Base-by-base conservation (phyloP, 2,329 filamentous ascomycete species). In the Fusarium graminum region DNA sequence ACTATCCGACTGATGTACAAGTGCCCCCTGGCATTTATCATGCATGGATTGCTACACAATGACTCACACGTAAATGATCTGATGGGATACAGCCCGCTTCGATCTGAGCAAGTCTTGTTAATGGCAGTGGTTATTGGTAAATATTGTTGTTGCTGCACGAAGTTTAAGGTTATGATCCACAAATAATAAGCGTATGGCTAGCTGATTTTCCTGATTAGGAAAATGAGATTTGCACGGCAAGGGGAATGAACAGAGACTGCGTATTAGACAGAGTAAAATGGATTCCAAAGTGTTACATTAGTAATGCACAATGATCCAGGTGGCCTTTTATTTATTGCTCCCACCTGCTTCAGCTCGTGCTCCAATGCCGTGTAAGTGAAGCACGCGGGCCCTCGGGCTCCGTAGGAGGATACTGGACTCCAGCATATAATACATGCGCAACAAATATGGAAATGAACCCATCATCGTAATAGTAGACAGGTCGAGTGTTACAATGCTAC, bases 11-110 rank as follows among this genome's bases (percentile, higher is more conserved):
- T 45, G 14, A 11, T 38, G 30, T 30, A 17, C 29, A 39, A 30
- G 22, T 19, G 29, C 28, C 17, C 25, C 41, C 34, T 63, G 32
- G 32, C 12, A 42, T 38, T 26, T 62, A 58, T 30, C 12, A 42
- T 38, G 30, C 65, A 58, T 30, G 12, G 7, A 50, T 32, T 12
- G 10, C 38, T 19, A 2, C 25, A 43, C 11, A 6, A 16, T 52
- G 45, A 52, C 32, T 52, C 45, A 45, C 16, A n/a, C 19, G 25
- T 17, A 6, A 26, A 39, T 16, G 10, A 36, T 36, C 16, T 36
- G 34, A 36, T 16, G 6, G 16, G 10, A n/a, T 9, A 9, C 16
- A 36, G 10, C 10, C n/a, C 16, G 34, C 7, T 5, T 17, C n/a
- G 16, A 16, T n/a, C 16, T n/a, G 16, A 17, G 7, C 16, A 9